Evolutionary conservation across 1,284 basidiomycete species (phyloP), one percentile per base, ranked within the genome.

Genomic region (Malassezia sp.): DNA sequence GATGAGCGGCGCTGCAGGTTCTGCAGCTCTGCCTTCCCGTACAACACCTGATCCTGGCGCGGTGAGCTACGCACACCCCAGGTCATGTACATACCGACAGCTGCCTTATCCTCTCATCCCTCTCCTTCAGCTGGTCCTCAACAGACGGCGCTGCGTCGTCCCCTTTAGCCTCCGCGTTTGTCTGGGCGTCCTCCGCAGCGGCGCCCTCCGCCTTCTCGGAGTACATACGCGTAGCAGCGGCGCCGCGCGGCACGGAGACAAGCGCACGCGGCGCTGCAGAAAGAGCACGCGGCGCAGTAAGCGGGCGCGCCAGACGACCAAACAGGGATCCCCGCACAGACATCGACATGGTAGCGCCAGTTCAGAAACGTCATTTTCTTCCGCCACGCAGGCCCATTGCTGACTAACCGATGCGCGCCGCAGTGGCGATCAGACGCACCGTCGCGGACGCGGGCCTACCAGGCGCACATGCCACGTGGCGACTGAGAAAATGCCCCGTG

Each of bases 1-100:
- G 81, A 80, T 45, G 86, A 78, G 60, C 90, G 87, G 49, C 88
- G 83, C 70, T 90, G 86, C 39, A 95, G 77, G 71, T 96, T 99
- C 54, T 95, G 76, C 73, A 88, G 87, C 74, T 97, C 91, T 56
- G 91, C 93, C 52, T 72, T 63, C 30, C 63, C 63, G 41, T 66
- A 69, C n/a, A 67, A 52, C 35, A 68, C 36, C 8, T 59, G 52
- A 20, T 68, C 65, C 54, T 63, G 52, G 40, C n/a, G n/a, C 24
- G 20, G 45, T 27, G 7, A 35, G 47, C 17, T n/a, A n/a, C n/a
- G n/a, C n/a, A n/a, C n/a, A n/a, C n/a, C n/a, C n/a, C n/a, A n/a
- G n/a, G n/a, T 9, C 21, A 34, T 35, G n/a, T 10, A 52, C 56
- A 21, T 30, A 58, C 54, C 6, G 45, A 40, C 15, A 70, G 53